Evolutionary conservation across 2,329 filamentous ascomycete species (phyloP).

Genomic region (Aspergillus fijiensis): DNA sequence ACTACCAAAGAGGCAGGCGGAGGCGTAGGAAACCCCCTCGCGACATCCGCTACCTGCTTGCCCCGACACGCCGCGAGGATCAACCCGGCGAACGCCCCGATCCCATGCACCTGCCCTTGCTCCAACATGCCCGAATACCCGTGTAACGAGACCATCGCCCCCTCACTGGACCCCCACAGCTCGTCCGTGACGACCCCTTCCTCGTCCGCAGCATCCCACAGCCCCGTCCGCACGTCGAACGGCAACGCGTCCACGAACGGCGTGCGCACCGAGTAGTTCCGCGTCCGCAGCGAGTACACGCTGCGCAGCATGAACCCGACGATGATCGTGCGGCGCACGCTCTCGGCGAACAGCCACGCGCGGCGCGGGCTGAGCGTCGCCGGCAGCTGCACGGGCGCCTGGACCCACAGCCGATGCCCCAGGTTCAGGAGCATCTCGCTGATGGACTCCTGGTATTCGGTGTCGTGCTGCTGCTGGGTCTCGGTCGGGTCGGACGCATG

Average conservation of each 20-base stretch:
- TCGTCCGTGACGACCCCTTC: slow-evolving; percentile 6
- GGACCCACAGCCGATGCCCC: slow-evolving; percentile 23
- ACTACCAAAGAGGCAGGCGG: background rate
- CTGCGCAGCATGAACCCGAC: slow-evolving; percentile 32
- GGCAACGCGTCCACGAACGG: slow-evolving; percentile 31
- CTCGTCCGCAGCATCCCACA: slow-evolving; percentile 25
- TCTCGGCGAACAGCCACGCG: slow-evolving; percentile 35
- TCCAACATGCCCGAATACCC: slow-evolving; percentile 28
- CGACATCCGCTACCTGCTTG: slow-evolving; percentile 12
- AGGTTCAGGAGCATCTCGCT: slow-evolving; percentile 21
- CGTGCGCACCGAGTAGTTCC: slow-evolving; percentile 28
- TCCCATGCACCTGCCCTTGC: slow-evolving; percentile 18
- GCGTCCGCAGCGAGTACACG: slow-evolving; percentile 29
- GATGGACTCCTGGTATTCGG: slow-evolving; percentile 8
- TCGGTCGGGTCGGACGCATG: slow-evolving; percentile 5
- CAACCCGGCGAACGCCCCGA: slow-evolving; percentile 22
- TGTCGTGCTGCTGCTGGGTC: too few species aligned
- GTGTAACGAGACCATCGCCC: slow-evolving; percentile 28
- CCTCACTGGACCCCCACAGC: background rate
- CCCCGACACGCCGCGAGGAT: slow-evolving; percentile 30
- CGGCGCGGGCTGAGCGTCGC: slow-evolving; percentile 23
- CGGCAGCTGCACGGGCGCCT: slow-evolving; percentile 28
- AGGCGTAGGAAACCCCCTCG: slow-evolving; percentile 13
- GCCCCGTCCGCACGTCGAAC: slow-evolving; percentile 28
- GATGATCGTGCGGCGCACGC: slow-evolving; percentile 33